These are phyloP conservation scores for Telfairia occidentalis DNA, from an alignment of 331 rosid genomes.

Conservation along the genomic window DNA sequence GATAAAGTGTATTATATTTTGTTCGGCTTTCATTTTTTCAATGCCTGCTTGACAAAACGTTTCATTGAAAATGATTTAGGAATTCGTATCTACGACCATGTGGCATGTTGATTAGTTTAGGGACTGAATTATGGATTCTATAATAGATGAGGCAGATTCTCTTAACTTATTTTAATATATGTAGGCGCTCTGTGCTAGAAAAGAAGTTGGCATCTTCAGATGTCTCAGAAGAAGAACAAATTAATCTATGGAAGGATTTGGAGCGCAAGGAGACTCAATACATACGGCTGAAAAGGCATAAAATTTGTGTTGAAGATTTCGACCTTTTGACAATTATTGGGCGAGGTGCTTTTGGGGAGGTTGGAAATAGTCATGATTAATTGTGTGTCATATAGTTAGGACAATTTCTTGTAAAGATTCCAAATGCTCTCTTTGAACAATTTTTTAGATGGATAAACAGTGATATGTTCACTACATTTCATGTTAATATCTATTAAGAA, in stretches of 20 bases:
- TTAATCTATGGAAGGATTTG: constrained; percentile 64
- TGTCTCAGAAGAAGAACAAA: constrained; percentile 77
- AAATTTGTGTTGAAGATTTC: constrained; percentile 81
- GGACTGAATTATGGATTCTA: not conserved
- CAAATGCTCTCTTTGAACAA: not conserved
- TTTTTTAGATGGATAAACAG: not conserved
- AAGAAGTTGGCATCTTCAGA: constrained; percentile 52
- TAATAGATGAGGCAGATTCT: not conserved
- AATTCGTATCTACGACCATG: not conserved
- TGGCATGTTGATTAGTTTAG: not conserved
- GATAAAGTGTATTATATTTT: not conserved
- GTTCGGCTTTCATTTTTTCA: not conserved
- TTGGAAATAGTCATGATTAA: constrained; percentile 23
- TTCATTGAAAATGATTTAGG: not conserved
- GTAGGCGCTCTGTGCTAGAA: constrained; percentile 73
- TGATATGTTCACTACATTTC: not conserved
- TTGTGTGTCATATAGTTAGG: not conserved
- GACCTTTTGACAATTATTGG: constrained; percentile 82
- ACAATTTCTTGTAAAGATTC: not conserved
- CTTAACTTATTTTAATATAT: constrained; percentile 11
- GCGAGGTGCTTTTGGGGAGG: constrained; percentile 98
- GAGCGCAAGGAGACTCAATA: constrained; percentile 80
- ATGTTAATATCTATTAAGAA: not conserved
- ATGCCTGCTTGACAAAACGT: not conserved
- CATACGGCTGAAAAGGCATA: constrained; percentile 77